phyloP scores from a whole-genome alignment of 225 moss, liverwort and hornwort species.

The Climacium dendroides region DNA sequence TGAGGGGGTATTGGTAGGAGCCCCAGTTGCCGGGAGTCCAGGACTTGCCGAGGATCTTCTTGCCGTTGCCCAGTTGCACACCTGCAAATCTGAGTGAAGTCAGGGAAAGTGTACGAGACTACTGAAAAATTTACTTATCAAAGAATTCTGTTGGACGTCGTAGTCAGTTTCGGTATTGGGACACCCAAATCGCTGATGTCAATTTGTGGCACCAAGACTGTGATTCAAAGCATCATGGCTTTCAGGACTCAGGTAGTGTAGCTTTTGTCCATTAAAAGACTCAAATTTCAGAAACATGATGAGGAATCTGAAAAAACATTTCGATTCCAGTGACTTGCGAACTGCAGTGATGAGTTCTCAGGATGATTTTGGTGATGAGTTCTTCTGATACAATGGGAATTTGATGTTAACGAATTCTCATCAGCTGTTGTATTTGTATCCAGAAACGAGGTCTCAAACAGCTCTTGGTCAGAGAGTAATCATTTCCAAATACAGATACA shows the following conservation, averaged over 20 bases:
- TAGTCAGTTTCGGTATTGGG: not conserved
- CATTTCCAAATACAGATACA: not conserved
- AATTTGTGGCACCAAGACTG: not conserved
- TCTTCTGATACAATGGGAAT: too few species aligned
- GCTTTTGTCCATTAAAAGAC: not conserved
- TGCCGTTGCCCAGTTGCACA: conserved; percentile 27
- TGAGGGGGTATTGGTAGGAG: not conserved
- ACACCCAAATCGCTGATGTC: not conserved
- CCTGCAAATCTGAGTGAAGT: not conserved
- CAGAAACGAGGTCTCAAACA: not conserved
- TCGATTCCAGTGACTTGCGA: not conserved
- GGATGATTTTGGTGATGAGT: not conserved
- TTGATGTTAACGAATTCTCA: not conserved
- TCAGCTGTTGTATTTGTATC: not conserved
- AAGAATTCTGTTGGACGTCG: not conserved
- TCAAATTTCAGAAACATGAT: not conserved
- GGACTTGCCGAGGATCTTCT: not conserved
- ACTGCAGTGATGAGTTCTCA: not conserved
- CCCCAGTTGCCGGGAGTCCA: conserved; percentile 10
- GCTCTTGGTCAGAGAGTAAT: not conserved
- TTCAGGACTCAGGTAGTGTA: not conserved
- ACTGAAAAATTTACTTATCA: not conserved
- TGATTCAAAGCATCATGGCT: not conserved
- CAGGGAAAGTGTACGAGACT: not conserved
- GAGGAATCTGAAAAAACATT: not conserved